Evolutionary conservation across 1,139 yeast species (phyloP).

Genomic region (Saccharomyces hybrid): DNA sequence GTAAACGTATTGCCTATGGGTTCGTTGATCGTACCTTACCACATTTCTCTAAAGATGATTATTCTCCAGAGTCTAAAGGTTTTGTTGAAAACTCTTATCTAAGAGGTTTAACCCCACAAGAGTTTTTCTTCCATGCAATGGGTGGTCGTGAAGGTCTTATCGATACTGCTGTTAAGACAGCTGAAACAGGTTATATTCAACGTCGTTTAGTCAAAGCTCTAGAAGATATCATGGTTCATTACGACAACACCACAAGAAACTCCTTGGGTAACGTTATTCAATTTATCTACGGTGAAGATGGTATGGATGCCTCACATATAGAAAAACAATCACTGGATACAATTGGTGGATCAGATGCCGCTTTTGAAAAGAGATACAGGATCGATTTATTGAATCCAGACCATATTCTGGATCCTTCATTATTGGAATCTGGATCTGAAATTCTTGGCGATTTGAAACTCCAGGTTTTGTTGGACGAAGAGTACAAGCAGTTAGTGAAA

Average conservation of each 20-base stretch:
- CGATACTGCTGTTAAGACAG: constrained; percentile 98
- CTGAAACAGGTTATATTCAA: constrained; percentile 98
- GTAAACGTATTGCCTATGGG: constrained; percentile 98
- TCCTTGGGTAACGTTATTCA: constrained; percentile 95
- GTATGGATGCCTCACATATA: constrained; percentile 96
- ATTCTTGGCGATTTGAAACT: constrained; percentile 83
- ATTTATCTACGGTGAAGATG: constrained; percentile 98
- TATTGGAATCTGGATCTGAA: constrained; percentile 84
- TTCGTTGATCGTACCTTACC: constrained; percentile 94
- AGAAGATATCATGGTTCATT: constrained; percentile 98
- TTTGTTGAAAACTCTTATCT: constrained; percentile 95
- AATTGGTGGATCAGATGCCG: constrained; percentile 85
- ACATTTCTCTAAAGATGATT: constrained; percentile 98
- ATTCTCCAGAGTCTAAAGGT: constrained; percentile 96
- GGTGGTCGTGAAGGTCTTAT: constrained; percentile 99
- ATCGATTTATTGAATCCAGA: constrained; percentile 76
- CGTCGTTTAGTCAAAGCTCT: constrained; percentile 97
- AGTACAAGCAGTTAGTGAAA: constrained; percentile 62
- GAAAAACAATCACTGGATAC: constrained; percentile 95
- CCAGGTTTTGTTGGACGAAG: constrained; percentile 76
- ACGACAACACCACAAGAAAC: constrained; percentile 97
- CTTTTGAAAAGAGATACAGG: constrained; percentile 78
- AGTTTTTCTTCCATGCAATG: constrained; percentile 99
- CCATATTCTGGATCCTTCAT: constrained; percentile 57
- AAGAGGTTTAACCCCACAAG: constrained; percentile 98